Evolutionary conservation across 2,329 filamentous ascomycete species (phyloP), one percentile per base, ranked within the genome.

Genomic region (Nigrospora osmanthi): DNA sequence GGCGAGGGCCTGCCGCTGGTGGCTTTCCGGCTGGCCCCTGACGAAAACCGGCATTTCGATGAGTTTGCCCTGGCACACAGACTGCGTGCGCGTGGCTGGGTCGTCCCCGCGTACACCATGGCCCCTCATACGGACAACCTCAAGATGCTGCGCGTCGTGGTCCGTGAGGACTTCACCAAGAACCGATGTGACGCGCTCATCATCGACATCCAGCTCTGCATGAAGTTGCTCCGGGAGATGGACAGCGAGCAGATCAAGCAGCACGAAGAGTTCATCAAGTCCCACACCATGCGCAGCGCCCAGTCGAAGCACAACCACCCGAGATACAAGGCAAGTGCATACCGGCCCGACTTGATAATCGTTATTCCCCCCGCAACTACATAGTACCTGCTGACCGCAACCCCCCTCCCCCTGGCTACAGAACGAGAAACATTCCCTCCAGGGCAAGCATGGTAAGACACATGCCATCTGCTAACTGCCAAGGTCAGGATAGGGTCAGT

Each of bases 81-180:
- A 64, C 78, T 96, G 23, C 85, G 91, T 42, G 82, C 87, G 52
- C 80, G 89, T 32, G 87, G 88, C 37, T 97, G 91, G 91, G 85
- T 96, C 30, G 87, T 96, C 0, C 91, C 91, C 0, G 91, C 91
- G 0, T 97, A 97, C 69, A 97, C 90, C 35, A 96, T 96, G 91
- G 91, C 91, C 1, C 90, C 90, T 15, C 76, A 95, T 61, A 89
- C 87, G 15, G 73, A 87, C 45, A 72, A 81, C 52, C 75, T 96
- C 59, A 94, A 95, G 76, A 84, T 97, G 78, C 81, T 96, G 72
- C 83, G 91, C 34, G 81, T 96, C 5, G 91, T 97, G 1, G 87
- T 96, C 5, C 81, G 91, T 42, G 91, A 96, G 66, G 91, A 96
- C 67, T 96, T 97, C 56, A 87, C 81, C 39, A 83, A 85, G 63